Evolutionary conservation across 148 eudicot genomes (phyloP), one percentile per base, ranked within the genome.

Genomic region (Beta vulgaris): DNA sequence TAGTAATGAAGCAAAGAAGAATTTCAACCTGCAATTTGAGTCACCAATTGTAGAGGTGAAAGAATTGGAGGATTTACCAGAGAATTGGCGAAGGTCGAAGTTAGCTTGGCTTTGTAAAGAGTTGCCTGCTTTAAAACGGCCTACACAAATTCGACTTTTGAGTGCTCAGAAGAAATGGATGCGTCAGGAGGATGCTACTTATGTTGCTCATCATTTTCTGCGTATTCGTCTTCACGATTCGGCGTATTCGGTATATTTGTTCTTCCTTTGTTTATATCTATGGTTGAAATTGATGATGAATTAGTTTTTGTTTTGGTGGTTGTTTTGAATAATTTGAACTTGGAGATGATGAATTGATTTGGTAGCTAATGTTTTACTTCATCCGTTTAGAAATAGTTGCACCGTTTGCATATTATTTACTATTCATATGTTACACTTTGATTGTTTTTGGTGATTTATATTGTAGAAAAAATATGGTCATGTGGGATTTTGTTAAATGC

Each of bases 41-140:
- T 73, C 93, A 7, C 88, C 86, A 53, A 46, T 67, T 37, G 73
- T 88, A 28, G 91, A 92, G 81, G 88, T 91, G n/a, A 83, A 71
- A 79, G 91, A 92, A 77, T 75, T 95, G 15, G 88, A 80, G 53
- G 97, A 92, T 66, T 77, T 95, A 34, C 92, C 97, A 25, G 99
- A 95, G 63, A 87, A 87, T 77, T 95, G 99, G 99, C 72, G 99
- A 57, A 77, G 99, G 59, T 79, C 97, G 7, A 90, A 81, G 72
- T 73, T 95, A 31, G 99, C 99, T 31, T 95, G 99, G 99, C 85
- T 95, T 73, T 95, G 99, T 49, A 95, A 95, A 79, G 98, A 89
- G 76, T 66, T 95, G 34, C 97, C 98, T 0, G 80, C 82, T 57
- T 93, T 90, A 57, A 95, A 88, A 85, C 78, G 84, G 1, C 81